phyloP scores from a whole-genome alignment of 345 rosid genomes.

The Camelina sativa region DNA sequence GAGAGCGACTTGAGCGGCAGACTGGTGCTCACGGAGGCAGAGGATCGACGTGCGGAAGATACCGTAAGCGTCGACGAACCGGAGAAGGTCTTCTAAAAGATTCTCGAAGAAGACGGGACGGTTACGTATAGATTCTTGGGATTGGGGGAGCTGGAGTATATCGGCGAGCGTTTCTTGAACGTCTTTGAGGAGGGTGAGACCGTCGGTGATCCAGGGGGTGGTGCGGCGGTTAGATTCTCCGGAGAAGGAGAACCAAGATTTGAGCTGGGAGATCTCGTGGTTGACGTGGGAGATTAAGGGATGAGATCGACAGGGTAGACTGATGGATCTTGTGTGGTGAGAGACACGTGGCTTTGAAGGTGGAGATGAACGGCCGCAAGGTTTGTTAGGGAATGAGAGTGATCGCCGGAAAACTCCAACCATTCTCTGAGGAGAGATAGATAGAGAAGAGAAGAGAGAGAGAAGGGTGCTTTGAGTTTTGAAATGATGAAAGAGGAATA shows the following conservation, averaged over 20 bases:
- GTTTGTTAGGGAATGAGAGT: conserved; percentile 47
- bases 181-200: conserved; percentile 43
- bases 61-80: conserved; percentile 50
- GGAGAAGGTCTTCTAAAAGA: conserved; percentile 45
- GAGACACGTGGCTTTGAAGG: conserved; percentile 46
- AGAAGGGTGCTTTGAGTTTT: conserved; percentile 2
- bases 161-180: conserved; percentile 45
- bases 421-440: conserved; percentile 12
- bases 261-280: conserved; percentile 48
- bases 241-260: conserved; percentile 45
- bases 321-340: conserved; percentile 48
- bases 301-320: conserved; percentile 44
- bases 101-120: conserved; percentile 44
- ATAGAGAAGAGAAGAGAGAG: conserved; percentile 22
- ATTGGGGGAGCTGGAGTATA: conserved; percentile 45
- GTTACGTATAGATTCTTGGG: conserved; percentile 44
- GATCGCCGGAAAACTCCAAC: conserved; percentile 53
- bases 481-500: conserved; percentile 29
- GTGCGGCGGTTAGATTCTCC: conserved; percentile 31
- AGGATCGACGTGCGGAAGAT: conserved; percentile 43
- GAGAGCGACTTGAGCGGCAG: conserved; percentile 47
- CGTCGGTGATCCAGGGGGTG: conserved; percentile 44
- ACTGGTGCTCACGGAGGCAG: conserved; percentile 43
- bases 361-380: conserved; percentile 30
- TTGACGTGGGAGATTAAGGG: conserved; percentile 47